Evolutionary conservation across 306 rosid species (phyloP).

Genomic region (Prunus davidiana): DNA sequence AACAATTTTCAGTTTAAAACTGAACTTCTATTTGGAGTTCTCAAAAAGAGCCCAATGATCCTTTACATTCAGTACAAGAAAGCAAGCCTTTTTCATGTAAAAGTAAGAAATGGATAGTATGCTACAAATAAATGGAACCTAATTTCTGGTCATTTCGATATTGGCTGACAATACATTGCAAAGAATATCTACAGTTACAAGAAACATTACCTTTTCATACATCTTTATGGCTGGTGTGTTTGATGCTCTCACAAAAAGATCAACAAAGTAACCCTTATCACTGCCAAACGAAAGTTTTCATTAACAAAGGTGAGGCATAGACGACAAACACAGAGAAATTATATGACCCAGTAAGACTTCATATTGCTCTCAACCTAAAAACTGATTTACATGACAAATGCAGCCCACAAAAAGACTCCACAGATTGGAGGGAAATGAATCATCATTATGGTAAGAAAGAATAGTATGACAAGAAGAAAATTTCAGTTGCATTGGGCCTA

Average conservation of each 20-base stretch:
- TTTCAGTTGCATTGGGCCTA: not conserved
- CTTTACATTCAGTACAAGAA: not conserved
- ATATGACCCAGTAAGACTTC: not conserved
- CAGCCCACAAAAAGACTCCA: not conserved
- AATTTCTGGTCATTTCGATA: not conserved
- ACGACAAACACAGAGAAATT: not conserved
- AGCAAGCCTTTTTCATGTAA: not conserved
- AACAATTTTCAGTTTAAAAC: not conserved
- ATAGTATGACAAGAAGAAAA: not conserved
- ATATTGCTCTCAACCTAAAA: not conserved
- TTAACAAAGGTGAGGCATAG: not conserved
- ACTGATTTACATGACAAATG: not conserved
- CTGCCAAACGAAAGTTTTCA: slow-evolving; percentile 43
- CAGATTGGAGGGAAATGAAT: not conserved
- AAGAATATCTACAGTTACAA: not conserved
- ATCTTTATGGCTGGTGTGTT: slow-evolving; percentile 96
- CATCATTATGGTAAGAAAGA: not conserved
- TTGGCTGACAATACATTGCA: not conserved
- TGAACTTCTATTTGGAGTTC: not conserved
- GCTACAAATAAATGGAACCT: not conserved
- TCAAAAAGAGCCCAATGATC: not conserved
- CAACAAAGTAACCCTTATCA: slow-evolving; percentile 89
- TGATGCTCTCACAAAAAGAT: slow-evolving; percentile 96
- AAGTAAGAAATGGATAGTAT: not conserved
- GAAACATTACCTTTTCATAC: slow-evolving; percentile 81